A percentile compares a stretch with the other conserved stretches of the same genome.
Conservation (phyloP, 495 filamentous ascomycete species). For the Daldinia decipiens region DNA sequence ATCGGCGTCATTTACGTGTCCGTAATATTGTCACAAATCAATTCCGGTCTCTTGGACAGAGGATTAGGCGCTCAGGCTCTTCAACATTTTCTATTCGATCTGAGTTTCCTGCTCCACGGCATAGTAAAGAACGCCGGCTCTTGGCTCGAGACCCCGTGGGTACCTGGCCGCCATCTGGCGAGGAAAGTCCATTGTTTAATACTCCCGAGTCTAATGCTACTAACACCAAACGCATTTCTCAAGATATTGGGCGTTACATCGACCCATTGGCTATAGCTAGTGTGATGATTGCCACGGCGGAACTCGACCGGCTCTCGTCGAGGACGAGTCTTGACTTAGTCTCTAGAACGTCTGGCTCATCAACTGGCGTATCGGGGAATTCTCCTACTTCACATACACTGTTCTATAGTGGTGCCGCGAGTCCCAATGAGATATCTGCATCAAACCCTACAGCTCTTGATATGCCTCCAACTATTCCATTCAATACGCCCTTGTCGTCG, state of each 20-base stretch:
- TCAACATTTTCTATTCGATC: conserved; percentile 42
- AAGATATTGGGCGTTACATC: conserved; percentile 14
- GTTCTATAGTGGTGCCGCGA: conserved; percentile 4
- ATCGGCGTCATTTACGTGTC: conserved; percentile 33
- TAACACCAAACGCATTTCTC: not conserved
- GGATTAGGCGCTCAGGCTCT: conserved; percentile 36
- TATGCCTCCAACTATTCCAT: conserved; percentile 21
- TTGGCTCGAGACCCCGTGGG: conserved; percentile 44
- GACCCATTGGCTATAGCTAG: conserved; percentile 42
- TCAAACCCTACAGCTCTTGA: conserved; percentile 11
- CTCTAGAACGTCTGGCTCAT: conserved; percentile 26
- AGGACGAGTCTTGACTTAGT: conserved; percentile 18
- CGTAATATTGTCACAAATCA: conserved; percentile 48
- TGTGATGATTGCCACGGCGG: conserved; percentile 45
- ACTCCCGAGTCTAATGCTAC: conserved; percentile 42
- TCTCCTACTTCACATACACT: conserved; percentile 23
- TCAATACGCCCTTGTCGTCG: conserved; percentile 33
- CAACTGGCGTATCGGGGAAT: conserved; percentile 16
- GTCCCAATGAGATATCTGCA: conserved; percentile 20
- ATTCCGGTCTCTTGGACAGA: conserved; percentile 45
- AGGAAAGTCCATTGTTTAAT: conserved; percentile 45
- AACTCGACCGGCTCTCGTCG: conserved; percentile 43
- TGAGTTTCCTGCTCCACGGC: conserved; percentile 38
- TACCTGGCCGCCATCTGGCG: conserved; percentile 44
- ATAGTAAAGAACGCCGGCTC: conserved; percentile 41